Base-by-base conservation (phyloP, 2,329 filamentous ascomycete genomes). In the Diaporthe sp. region DNA sequence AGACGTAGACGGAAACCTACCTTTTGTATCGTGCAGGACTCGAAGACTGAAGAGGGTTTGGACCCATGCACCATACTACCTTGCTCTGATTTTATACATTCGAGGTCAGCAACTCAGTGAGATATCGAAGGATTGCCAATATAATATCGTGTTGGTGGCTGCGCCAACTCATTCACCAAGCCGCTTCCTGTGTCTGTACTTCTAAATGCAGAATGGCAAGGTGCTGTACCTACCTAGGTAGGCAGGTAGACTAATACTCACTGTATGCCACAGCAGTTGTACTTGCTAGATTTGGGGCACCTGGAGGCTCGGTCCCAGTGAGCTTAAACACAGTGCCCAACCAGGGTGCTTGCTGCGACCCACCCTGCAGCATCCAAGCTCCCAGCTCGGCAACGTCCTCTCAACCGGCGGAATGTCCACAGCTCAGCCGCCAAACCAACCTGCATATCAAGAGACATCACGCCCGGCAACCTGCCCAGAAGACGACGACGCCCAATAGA, bases 281-380 rank as follows among this genome's bases (percentile, higher is more conserved):
- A 25, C 49, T 12, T 51, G 49, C 49, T 25, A 28, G 25, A 28
- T 28, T 31, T 22, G 25, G 53, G 53, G 25, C 13, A 31, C 53
- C 25, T 10, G 25, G 13, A 12, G 53, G 5, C 25, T 31, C 25
- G 6, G 25, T 55, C 44, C 19, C 25, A 31, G 39, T 46, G 17
- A 44, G 39, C 39, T 62, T 46, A 51, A 53, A 28, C 39, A 46
- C 22, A 28, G 15, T 51, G 49, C n/a, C 65, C 34, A 55, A 25
- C 46, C 7, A 55, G 44, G 37, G 34, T 4, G n/a, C 15, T 5
- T 53, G 46, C 25, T 15, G 12, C 4, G 28, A n/a, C 46, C 65
- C 65, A 51, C 39, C 34, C 49, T 28, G 65, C 49, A 53, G 65
- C 34, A 25, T 39, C n/a, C 31, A 68, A 65, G 61, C 61, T 65